Conservation (phyloP, 1,139 yeast species). For the Geotrichum australiense region DNA sequence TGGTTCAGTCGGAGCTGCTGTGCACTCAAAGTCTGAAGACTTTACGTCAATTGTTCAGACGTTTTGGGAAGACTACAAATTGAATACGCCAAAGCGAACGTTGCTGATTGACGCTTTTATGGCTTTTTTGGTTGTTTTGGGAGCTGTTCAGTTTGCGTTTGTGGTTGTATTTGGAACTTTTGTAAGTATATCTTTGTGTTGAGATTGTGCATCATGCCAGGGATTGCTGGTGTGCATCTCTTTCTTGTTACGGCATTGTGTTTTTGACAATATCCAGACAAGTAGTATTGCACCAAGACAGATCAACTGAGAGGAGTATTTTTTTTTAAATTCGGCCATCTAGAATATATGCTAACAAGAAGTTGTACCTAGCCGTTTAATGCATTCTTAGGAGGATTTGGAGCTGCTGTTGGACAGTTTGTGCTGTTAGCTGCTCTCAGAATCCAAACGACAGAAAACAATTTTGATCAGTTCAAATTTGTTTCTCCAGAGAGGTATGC, state of each 20-base stretch:
- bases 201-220: background rate
- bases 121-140: slow-evolving; percentile 64
- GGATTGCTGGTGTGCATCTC: background rate
- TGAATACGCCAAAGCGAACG: slow-evolving; percentile 26
- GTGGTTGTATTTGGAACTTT: slow-evolving; percentile 74
- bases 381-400: slow-evolving; percentile 91
- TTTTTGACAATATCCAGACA: background rate
- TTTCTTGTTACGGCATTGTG: background rate
- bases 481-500: slow-evolving; percentile 53
- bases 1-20: background rate
- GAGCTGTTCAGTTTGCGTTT: slow-evolving; percentile 70
- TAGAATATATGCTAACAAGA: slow-evolving; percentile 7
- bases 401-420: slow-evolving; percentile 90
- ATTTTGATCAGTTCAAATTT: slow-evolving; percentile 40
- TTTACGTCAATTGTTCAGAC: slow-evolving; percentile 12
- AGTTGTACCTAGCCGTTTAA: slow-evolving; percentile 67
- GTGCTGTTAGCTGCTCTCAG: slow-evolving; percentile 71
- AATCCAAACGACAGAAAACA: slow-evolving; percentile 51
- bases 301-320: background rate
- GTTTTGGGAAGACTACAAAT: slow-evolving; percentile 22
- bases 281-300: background rate
- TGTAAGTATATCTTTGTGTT: slow-evolving; percentile 29
- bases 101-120: slow-evolving; percentile 73
- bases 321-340: background rate
- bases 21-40: background rate